Evolutionary conservation across 768 basidiomycete genomes (phyloP), one percentile per base, ranked within the genome.

Genomic region (Guyanaporus albipodus): DNA sequence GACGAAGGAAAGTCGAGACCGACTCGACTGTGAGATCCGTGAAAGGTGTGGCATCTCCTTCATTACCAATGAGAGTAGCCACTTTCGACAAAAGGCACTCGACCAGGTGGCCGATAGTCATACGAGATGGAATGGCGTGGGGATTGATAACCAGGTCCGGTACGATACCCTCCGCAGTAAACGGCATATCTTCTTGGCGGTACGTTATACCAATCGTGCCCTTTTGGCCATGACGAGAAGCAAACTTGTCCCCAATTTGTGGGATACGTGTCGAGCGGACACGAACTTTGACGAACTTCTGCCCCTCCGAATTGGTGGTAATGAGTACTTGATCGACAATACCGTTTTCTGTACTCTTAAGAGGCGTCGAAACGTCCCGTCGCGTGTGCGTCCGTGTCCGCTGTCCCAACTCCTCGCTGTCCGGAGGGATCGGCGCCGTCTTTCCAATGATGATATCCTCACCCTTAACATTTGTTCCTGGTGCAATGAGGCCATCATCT

Each of bases 401-500:
- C 60, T 96, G 94, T 32, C 96, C 96, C 18, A 99, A 79, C 67
- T 99, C 96, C 62, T 98, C 96, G 57, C 88, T 93, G 57, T 98
- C 95, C 2, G 91, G 86, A 41, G 92, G 93, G 34, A 99, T 85
- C 2, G 96, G 96, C 8, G 96, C 94, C 0, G 96, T 98, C 72
- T 99, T 99, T 46, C 96, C 96, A 53, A 98, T 99, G 60, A 99
- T 94, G 61, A 99, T 98, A 67, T 99, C 96, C 67, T 97, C 96
- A 21, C 96, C 96, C 48, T 79, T 77, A 29, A 98, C 94, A 60
- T 89, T 88, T 49, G 91, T 94, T 37, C 96, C 96, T 6, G 94
- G 91, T 26, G 91, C 90, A 60, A 99, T 94, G 22, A 99, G 73
- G 42, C 96, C 96, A 58, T 99, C 96, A 55, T 87, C 86, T 60